Base-by-base conservation (phyloP, 2,329 filamentous ascomycete genomes). In the Gaeumannomyces sp. region DNA sequence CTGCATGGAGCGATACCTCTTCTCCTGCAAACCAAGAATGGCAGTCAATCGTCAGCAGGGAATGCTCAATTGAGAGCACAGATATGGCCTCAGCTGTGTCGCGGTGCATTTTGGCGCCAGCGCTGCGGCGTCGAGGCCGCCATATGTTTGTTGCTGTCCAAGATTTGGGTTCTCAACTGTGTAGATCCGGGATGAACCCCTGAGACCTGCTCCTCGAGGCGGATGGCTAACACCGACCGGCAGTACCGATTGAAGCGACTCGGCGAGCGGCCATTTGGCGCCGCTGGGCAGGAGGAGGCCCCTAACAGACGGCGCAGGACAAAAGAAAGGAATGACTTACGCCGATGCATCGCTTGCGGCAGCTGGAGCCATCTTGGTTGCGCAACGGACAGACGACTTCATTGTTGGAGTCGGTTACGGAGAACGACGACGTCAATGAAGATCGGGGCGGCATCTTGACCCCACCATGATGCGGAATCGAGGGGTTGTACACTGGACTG, bases 341-440 rank as follows among this genome's bases (percentile, higher is more conserved):
- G 79, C 95, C 95, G 75, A 96, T 89, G 81, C 95, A 99, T 83
- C 94, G 87, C 83, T 99, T 99, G 77, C 94, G 89, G 83, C 95
- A 99, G 80, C 89, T 92, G 71, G 93, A 97, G 76, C 92, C 92
- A 86, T 99, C 95, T 75, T 97, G 93, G 76, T 97, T 97, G 75
- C 88, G 89, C 78, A 99, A 83, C 71, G 95, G 95, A 80, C 95
- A 99, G 74, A 97, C 91, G 75, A 99, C 95, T 80, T 98, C 94
- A 78, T 96, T 96, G 78, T 91, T 94, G 62, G 53, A 50, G 82
- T 97, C 92, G 73, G 91, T 91, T 73, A 96, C 91, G 70, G 92
- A 93, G 78, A 97, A 97, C 70, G 92, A 95, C 75, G 91, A 92
- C 68, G 91, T 95, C 75, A 96, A 84, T 70, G 91, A 89, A 73